Conservation (phyloP, 495 filamentous ascomycete genomes). For the Halenospora varia region DNA sequence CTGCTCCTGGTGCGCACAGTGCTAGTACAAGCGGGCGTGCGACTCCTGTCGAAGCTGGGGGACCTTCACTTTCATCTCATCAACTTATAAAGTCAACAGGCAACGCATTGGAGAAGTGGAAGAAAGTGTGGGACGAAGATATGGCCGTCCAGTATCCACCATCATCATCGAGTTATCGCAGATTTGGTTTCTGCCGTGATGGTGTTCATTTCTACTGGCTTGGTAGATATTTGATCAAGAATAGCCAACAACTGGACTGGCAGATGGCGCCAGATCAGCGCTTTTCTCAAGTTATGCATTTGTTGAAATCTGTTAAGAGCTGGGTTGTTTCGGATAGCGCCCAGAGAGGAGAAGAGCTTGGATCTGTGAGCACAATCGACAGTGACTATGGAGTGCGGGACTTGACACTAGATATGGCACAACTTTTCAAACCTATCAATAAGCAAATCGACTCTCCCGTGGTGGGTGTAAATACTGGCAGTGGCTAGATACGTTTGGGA, state of each 20-base stretch:
- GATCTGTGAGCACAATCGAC: slow-evolving; percentile 56
- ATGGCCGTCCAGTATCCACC: slow-evolving; percentile 59
- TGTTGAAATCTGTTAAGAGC: slow-evolving; percentile 52
- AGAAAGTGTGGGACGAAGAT: slow-evolving; percentile 59
- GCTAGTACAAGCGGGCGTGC: slow-evolving; percentile 20
- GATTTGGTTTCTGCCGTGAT: slow-evolving; percentile 61
- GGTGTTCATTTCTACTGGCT: slow-evolving; percentile 65
- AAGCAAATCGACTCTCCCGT: slow-evolving; percentile 25
- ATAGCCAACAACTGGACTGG: slow-evolving; percentile 39
- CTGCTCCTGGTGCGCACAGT: too few relatives aligned
- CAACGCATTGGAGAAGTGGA: slow-evolving; percentile 59
- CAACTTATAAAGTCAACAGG: slow-evolving; percentile 26
- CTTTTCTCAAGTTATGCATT: slow-evolving; percentile 51
- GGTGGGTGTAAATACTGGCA: slow-evolving; percentile 19
- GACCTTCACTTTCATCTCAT: slow-evolving; percentile 5
- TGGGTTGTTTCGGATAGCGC: slow-evolving; percentile 50
- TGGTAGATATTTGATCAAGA: slow-evolving; percentile 49
- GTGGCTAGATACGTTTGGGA: slow-evolving; percentile 9
- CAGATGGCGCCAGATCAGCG: slow-evolving; percentile 49
- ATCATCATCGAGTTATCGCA: slow-evolving; percentile 33
- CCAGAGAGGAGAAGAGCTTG: slow-evolving; percentile 49
- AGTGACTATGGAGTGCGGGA: slow-evolving; percentile 54
- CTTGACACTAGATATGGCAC: slow-evolving; percentile 62
- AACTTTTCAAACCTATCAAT: slow-evolving; percentile 53
- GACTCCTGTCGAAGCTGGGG: slow-evolving; percentile 21